Conservation (phyloP, 768 basidiomycete species). For the Leccinum longicurvipes region DNA sequence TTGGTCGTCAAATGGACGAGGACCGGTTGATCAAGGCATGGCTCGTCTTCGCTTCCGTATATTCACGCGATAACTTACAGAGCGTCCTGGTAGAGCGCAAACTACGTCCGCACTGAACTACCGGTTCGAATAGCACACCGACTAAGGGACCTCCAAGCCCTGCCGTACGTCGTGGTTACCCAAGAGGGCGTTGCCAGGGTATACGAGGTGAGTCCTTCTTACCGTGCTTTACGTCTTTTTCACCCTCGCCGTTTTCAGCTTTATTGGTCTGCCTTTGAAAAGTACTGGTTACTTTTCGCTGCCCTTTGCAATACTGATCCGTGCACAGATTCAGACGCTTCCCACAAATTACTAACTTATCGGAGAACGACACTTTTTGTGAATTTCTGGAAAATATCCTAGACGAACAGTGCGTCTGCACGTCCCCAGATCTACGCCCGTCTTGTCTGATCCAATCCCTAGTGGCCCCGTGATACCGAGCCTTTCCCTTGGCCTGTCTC, state of each 20-base stretch:
- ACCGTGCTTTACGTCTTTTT: neutral
- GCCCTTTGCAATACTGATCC: constrained; percentile 6
- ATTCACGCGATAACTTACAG: neutral
- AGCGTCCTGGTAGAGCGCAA: constrained; percentile 60
- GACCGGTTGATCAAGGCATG: constrained; percentile 73
- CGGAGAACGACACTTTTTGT: constrained; percentile 81
- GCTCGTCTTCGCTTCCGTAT: neutral
- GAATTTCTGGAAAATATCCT: constrained; percentile 60
- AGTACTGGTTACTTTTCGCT: constrained; percentile 39
- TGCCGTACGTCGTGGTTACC: constrained; percentile 85
- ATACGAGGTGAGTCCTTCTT: constrained; percentile 62
- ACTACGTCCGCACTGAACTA: constrained; percentile 86
- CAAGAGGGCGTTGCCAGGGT: constrained; percentile 81
- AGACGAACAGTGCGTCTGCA: constrained; percentile 64
- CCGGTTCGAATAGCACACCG: constrained; percentile 88
- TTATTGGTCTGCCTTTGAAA: constrained; percentile 86
- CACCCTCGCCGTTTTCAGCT: constrained; percentile 42
- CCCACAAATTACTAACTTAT: constrained; percentile 65
- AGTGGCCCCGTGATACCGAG: constrained; percentile 80
- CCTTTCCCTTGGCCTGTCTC: constrained; percentile 75
- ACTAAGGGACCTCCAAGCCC: constrained; percentile 77
- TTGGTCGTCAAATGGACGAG: constrained; percentile 77
- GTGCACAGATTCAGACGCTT: constrained; percentile 62
- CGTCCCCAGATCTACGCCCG: neutral
- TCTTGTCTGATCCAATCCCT: constrained; percentile 9